A percentile compares a stretch with the other conserved stretches of the same genome.
Conservation (phyloP, 257 asterid genomes). For the Solanum pimpinellifolium region DNA sequence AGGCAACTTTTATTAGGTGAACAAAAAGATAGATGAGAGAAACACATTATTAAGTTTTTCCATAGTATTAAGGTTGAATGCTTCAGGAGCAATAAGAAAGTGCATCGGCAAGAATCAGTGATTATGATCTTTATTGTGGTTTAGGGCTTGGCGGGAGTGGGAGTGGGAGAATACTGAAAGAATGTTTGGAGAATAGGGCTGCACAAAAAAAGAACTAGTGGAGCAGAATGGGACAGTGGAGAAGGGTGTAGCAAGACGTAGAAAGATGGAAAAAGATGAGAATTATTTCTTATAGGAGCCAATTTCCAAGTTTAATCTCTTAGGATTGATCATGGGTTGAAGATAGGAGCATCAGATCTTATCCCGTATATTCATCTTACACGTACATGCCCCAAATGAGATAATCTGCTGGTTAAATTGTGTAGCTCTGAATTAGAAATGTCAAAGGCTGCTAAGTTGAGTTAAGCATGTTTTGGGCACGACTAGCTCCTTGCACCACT, state of each 20-base stretch:
- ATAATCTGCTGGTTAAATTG: not conserved
- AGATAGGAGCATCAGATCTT: not conserved
- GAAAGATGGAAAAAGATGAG: not conserved
- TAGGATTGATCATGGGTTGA: not conserved
- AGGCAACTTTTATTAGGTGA: not conserved
- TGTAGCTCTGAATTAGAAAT: not conserved
- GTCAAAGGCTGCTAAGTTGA: not conserved
- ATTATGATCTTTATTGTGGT: not conserved
- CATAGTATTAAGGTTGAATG: not conserved
- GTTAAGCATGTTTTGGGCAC: not conserved
- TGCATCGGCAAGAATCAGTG: not conserved
- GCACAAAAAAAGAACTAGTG: not conserved
- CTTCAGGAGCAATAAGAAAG: not conserved
- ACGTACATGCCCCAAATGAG: not conserved
- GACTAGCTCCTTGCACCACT: not conserved
- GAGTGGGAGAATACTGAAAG: not conserved
- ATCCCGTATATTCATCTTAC: not conserved
- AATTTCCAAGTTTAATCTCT: not conserved
- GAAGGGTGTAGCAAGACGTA: not conserved
- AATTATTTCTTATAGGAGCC: not conserved
- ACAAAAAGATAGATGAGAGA: not conserved
- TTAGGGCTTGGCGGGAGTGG: not conserved
- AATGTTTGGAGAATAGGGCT: not conserved
- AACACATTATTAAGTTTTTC: not conserved
- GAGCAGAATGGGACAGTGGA: not conserved